These are phyloP conservation scores for Mentha longifolia DNA, from an alignment of 257 asterid genomes.

Conservation along the genomic window DNA sequence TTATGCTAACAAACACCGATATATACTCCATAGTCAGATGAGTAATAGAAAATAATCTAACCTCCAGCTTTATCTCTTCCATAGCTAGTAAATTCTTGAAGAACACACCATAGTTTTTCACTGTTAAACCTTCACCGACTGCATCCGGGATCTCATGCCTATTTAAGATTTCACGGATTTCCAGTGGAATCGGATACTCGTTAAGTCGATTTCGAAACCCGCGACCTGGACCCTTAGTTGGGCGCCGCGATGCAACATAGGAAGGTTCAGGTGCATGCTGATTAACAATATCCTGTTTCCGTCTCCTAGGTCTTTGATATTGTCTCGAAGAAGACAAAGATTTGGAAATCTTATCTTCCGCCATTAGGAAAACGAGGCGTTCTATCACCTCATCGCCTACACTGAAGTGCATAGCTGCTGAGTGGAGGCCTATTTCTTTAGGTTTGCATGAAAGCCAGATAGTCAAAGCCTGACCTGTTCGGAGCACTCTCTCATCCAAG, in stretches of 20 bases:
- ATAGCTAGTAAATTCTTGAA: conserved; percentile 68
- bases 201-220: conserved; percentile 41
- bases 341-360: conserved; percentile 80
- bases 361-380: conserved; percentile 70
- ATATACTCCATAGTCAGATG: conserved; percentile 17
- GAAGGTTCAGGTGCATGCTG: conserved; percentile 41
- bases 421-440: conserved; percentile 80
- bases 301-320: conserved; percentile 56
- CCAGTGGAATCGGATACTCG: conserved; percentile 57
- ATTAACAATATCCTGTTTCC: conserved; percentile 51
- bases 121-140: conserved; percentile 55
- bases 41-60: conserved; percentile 25
- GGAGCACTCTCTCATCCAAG: conserved; percentile 71
- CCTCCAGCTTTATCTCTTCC: conserved; percentile 99
- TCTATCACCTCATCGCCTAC: conserved; percentile 83
- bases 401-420: conserved; percentile 73
- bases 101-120: conserved; percentile 51
- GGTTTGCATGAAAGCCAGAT: conserved; percentile 92
- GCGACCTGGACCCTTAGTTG: conserved; percentile 46
- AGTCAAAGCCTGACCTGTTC: conserved; percentile 50
- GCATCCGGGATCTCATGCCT: conserved; percentile 61
- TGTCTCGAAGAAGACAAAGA: conserved; percentile 73
- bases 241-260: conserved; percentile 68
- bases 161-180: conserved; percentile 57
- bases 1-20: conserved; percentile 16